Base-by-base conservation (phyloP, 495 filamentous ascomycete genomes). In the Aspergillus taichungensis region DNA sequence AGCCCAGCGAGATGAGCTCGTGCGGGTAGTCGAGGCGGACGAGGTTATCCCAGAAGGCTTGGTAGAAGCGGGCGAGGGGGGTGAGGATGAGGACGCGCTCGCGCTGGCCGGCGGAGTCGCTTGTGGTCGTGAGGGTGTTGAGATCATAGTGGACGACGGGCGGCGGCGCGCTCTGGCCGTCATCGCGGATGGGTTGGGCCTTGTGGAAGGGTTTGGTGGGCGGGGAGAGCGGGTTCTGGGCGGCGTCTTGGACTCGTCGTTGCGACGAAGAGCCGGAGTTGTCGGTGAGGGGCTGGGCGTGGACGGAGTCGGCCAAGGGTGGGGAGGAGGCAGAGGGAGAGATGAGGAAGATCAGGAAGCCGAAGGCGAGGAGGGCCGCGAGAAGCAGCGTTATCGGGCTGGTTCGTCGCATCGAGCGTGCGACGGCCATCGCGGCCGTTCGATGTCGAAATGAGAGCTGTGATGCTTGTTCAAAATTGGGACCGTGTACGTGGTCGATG, bases 41-140 rank as follows among this genome's bases (percentile, higher is more conserved):
- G n/a, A 98, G 71, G 60, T 97, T 97, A 53, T 90, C 84, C 94
- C 94, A 97, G 73, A 95, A 97, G 50, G 71, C 83, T 52, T 84
- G 82, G 66, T 95, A 97, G 69, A 97, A 98, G 54, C 84, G 77
- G 35, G 87, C 85, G 58, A 97, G 80, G 3, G 92, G 92, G 0
- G 92, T 97, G 47, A 97, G 78, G 60, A 98, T 84, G 36, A 97
- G 80, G 47, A 98, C 74, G 7, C 79, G 87, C 68, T 98, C 92
- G 50, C 80, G 69, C 59, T 94, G 91, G 33, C 62, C 75, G 42
- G 85, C 69, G 2, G 92, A 82, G 51, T 85, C 73, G 37, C 69
- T 58, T 28, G 89, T 83, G 46, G 83, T 87, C 33, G 91, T 95
- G 49, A 97, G 74, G 62, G 84, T 87, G 70, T 96, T 97, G 55